phyloP scores from a whole-genome alignment of 495 filamentous ascomycete species.

The Penicillium cosmopolitanum region DNA sequence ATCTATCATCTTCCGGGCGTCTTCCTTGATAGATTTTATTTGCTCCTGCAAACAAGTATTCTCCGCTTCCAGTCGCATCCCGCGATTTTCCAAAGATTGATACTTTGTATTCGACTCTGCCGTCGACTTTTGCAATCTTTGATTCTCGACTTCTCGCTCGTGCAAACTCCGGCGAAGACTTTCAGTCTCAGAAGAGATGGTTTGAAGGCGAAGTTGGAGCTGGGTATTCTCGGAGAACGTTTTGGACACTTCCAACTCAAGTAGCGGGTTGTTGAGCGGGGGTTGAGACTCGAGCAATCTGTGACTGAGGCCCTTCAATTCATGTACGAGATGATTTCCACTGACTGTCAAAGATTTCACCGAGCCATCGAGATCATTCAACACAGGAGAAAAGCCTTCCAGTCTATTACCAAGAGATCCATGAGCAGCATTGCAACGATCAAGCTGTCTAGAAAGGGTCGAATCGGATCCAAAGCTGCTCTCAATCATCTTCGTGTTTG shows the following conservation, averaged over 20 bases:
- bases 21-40: slow-evolving; percentile 20
- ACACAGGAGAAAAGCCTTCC: slow-evolving; percentile 18
- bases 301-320: slow-evolving; percentile 26
- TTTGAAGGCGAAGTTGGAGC: slow-evolving; percentile 32
- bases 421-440: slow-evolving; percentile 16
- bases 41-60: slow-evolving; percentile 24
- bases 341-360: slow-evolving; percentile 19
- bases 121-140: slow-evolving; percentile 25
- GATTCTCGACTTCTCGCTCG: slow-evolving; percentile 20
- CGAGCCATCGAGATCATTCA: slow-evolving; percentile 22
- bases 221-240: slow-evolving; percentile 29
- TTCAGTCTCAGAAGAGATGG: slow-evolving; percentile 18
- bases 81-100: slow-evolving; percentile 18
- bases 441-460: slow-evolving; percentile 29
- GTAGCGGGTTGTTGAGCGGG: slow-evolving; percentile 14
- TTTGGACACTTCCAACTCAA: slow-evolving; percentile 16
- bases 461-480: slow-evolving; percentile 27
- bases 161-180: slow-evolving; percentile 19
- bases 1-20: slow-evolving; percentile 30
- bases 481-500: slow-evolving; percentile 26
- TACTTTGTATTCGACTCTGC: slow-evolving; percentile 15
- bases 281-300: slow-evolving; percentile 29
- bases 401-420: slow-evolving; percentile 24
- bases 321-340: slow-evolving; percentile 23
- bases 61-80: slow-evolving; percentile 21